Percentiles rank a stretch among this genome's conserved stretches.
Conservation (phyloP, 2,329 filamentous ascomycete species). For the Simplicillium sp. region DNA sequence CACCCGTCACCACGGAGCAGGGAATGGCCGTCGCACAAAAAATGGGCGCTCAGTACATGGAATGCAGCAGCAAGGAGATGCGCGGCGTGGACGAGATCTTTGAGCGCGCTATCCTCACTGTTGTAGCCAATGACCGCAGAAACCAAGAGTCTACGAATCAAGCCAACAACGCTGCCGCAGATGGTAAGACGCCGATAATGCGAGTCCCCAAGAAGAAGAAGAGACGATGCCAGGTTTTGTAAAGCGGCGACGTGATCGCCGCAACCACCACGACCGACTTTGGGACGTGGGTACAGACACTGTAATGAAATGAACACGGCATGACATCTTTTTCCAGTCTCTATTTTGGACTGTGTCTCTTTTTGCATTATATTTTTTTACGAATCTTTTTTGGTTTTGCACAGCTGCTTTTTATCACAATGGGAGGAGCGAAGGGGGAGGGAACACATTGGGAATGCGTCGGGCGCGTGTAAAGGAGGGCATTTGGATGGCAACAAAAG, state of each 20-base stretch:
- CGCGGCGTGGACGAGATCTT: conserved; percentile 94
- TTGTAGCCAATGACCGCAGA: conserved; percentile 70
- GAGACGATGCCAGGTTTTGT: conserved; percentile 74
- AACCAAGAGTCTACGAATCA: conserved; percentile 43
- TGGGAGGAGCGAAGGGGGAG: too few relatives aligned
- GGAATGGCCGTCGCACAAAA: conserved; percentile 79
- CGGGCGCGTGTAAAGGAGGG: too few relatives aligned
- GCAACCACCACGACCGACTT: not conserved
- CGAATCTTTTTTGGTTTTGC: conserved; percentile 5
- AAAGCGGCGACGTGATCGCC: conserved; percentile 20
- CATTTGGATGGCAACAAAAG: too few relatives aligned
- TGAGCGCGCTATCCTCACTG: conserved; percentile 79
- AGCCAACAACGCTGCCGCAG: conserved; percentile 25
- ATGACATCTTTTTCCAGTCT: conserved; percentile 4
- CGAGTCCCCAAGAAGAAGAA: conserved; percentile 63
- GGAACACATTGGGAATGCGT: too few relatives aligned
- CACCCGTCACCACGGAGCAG: conserved; percentile 86
- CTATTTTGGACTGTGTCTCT: conserved; percentile 2
- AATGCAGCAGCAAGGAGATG: conserved; percentile 98
- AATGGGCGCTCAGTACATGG: conserved; percentile 94
- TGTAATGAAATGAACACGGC: conserved; percentile 24
- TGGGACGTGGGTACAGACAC: conserved; percentile 19
- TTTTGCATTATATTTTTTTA: conserved; percentile 4
- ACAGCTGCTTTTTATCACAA: too few relatives aligned
- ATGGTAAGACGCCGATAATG: conserved; percentile 28